Evolutionary conservation across 129 eudicot species (phyloP).

Genomic region (Lactuca sativa): DNA sequence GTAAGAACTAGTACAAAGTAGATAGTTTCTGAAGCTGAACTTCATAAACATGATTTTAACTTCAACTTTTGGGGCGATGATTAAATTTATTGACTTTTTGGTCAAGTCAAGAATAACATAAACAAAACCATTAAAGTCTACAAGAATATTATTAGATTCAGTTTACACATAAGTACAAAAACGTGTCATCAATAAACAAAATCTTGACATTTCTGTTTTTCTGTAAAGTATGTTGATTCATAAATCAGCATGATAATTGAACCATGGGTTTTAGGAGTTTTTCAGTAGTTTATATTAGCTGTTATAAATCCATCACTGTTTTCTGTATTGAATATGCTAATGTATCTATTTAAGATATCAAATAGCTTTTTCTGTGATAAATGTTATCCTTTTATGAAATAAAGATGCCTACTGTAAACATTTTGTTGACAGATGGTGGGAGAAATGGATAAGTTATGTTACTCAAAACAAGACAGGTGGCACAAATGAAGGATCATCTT

Average conservation of each 20-base stretch:
- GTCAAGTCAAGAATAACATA: neutral
- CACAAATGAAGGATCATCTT: slow-evolving; percentile 61
- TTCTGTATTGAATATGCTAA: slow-evolving; percentile 3
- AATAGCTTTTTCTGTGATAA: slow-evolving; percentile 2
- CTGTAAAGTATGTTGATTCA: neutral
- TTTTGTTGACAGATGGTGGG: slow-evolving; percentile 84
- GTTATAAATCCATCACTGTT: neutral
- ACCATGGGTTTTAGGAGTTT: neutral
- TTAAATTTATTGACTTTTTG: too few relatives aligned
- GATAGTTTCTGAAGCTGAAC: slow-evolving; percentile 14
- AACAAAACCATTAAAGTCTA: neutral
- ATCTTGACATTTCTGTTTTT: neutral
- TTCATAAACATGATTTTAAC: slow-evolving; percentile 18
- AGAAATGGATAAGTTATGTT: slow-evolving; percentile 74
- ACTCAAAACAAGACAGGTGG: slow-evolving; percentile 41
- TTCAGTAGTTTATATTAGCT: neutral
- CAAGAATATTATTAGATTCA: too few relatives aligned
- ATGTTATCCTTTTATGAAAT: slow-evolving; percentile 6
- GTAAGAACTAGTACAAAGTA: slow-evolving; percentile 5
- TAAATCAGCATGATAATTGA: neutral
- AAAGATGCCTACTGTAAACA: neutral
- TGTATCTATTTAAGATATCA: slow-evolving; percentile 6
- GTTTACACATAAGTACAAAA: too few relatives aligned
- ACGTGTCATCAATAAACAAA: neutral
- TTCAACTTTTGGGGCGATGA: slow-evolving; percentile 4